Evolutionary conservation across 139 green algal species (phyloP).

Genomic region (Chlorella ohadii): DNA sequence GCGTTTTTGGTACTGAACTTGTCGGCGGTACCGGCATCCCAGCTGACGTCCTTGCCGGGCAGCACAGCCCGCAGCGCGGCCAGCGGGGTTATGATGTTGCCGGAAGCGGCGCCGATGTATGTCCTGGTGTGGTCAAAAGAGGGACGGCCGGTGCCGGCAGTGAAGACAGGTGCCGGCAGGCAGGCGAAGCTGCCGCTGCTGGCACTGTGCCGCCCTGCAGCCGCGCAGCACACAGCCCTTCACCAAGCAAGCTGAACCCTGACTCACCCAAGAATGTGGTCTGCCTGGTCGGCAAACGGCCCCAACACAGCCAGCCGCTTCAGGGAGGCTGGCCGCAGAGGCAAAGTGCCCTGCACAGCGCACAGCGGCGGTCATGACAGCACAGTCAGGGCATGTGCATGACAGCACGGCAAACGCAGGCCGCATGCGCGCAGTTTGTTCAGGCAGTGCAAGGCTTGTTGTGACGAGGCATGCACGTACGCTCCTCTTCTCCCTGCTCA

Average conservation of each 20-base stretch:
- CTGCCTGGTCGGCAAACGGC: neutral
- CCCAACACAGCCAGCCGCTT: neutral
- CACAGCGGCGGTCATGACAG: too few species aligned
- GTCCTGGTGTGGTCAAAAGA: neutral
- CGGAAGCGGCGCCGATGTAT: neutral
- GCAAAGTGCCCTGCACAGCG: neutral
- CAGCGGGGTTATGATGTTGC: neutral
- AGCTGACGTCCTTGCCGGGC: neutral
- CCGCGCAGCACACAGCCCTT: too few species aligned
- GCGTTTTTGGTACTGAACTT: neutral
- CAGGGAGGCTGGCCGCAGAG: neutral
- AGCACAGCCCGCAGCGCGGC: neutral
- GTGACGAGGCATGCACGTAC: too few species aligned
- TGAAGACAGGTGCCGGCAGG: too few species aligned
- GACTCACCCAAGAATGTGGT: neutral
- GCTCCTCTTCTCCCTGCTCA: too few species aligned
- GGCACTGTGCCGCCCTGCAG: too few species aligned
- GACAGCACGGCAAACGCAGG: too few species aligned
- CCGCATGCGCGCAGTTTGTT: too few species aligned
- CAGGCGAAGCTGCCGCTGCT: too few species aligned
- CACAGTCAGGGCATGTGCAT: too few species aligned
- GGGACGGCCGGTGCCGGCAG: neutral
- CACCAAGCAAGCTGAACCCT: too few species aligned
- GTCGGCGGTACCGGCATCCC: neutral
- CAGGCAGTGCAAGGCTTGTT: too few species aligned